Conservation (phyloP, 306 rosid genomes). For the Castanea sativa region DNA sequence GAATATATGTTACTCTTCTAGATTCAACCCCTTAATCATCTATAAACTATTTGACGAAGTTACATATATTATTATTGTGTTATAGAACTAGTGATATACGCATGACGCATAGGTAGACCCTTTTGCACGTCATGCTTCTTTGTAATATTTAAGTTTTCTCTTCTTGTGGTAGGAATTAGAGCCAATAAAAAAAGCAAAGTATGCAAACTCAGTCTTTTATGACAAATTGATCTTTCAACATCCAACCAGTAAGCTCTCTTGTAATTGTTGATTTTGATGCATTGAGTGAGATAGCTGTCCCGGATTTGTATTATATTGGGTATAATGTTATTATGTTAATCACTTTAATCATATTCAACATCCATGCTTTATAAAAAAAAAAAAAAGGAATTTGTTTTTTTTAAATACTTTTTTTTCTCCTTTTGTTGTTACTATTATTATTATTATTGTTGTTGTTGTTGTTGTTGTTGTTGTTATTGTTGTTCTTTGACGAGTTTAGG, state of each 20-base stretch:
- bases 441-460: too few relatives aligned
- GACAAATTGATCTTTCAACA: neutral
- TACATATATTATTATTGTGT: neutral
- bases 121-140: conserved; percentile 9
- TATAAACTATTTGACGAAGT: neutral
- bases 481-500: too few relatives aligned
- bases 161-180: neutral
- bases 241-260: neutral
- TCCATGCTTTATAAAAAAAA: too few relatives aligned
- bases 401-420: too few relatives aligned
- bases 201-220: neutral
- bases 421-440: too few relatives aligned
- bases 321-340: too few relatives aligned
- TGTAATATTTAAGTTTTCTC: neutral
- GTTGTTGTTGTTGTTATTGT: too few relatives aligned
- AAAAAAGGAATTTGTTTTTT: too few relatives aligned
- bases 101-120: conserved; percentile 19
- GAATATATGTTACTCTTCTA: conserved; percentile 20
- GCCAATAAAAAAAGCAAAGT: neutral
- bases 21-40: conserved; percentile 21
- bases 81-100: conserved; percentile 9
- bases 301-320: too few relatives aligned
- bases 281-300: too few relatives aligned
- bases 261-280: neutral
- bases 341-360: too few relatives aligned